Conservation (phyloP, 495 filamentous ascomycete genomes). For the Aspergillus homomorphus region DNA sequence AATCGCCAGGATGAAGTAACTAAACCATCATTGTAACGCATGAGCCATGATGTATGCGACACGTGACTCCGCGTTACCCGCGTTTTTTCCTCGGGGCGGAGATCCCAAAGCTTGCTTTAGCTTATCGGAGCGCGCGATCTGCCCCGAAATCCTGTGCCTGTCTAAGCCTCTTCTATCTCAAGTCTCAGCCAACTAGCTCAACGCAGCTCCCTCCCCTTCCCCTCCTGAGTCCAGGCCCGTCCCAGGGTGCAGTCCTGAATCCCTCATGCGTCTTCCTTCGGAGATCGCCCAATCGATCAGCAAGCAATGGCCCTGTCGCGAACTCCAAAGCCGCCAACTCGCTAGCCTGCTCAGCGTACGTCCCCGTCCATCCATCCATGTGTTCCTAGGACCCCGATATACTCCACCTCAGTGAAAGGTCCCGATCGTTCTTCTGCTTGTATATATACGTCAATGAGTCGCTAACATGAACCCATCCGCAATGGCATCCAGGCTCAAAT, state of each 20-base stretch:
- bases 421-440: too few relatives aligned
- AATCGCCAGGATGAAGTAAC: neutral
- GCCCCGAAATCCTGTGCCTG: conserved; percentile 1
- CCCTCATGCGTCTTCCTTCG: conserved; percentile 33
- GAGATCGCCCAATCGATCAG: conserved; percentile 41
- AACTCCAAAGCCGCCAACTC: conserved; percentile 60
- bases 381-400: conserved; percentile 1
- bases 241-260: neutral
- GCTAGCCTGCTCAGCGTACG: conserved; percentile 60
- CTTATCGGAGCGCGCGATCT: conserved; percentile 6
- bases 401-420: neutral
- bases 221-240: neutral
- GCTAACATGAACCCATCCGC: conserved; percentile 15
- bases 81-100: conserved; percentile 10
- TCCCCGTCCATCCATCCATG: neutral
- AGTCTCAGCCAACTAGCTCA: neutral
- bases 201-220: neutral
- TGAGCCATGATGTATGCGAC: neutral
- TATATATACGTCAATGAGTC: neutral
- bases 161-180: neutral
- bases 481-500: conserved; percentile 31
- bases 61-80: conserved; percentile 1
- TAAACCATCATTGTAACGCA: too few relatives aligned
- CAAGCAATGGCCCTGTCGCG: conserved; percentile 60
- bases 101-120: conserved; percentile 2